Base-by-base conservation (phyloP, 2,329 filamentous ascomycete species). In the Fusarium torreyae region DNA sequence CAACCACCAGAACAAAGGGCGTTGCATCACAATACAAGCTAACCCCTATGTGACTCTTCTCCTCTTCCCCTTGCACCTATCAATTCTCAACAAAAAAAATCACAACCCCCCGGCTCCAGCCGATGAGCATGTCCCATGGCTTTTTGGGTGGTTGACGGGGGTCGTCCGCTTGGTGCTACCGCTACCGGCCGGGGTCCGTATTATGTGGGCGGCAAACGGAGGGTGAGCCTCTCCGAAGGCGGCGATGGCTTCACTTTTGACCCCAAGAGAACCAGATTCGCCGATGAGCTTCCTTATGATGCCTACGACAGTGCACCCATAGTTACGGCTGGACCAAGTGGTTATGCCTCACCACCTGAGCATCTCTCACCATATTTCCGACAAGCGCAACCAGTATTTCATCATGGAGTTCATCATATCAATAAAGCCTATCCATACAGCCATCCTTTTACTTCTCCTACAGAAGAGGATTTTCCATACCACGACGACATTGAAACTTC, bases 111-210 rank as follows among this genome's bases (percentile, higher is more conserved):
- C 50, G 62, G 66, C 66, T 64, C 66, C 31, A 59, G 62, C 69
- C 67, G 61, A 71, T 70, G 68, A 79, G 77, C 74, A 77, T 81
- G 79, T 77, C 77, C 78, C 70, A 81, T 79, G 78, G 77, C 75
- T 74, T 82, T 77, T 75, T 81, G 77, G 81, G 78, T 80, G 66
- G 78, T 76, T 69, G 76, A 77, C 75, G 69, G 76, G 64, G 74
- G 68, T 72, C 71, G 69, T 66, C 68, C 75, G 66, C 73, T 73
- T 70, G 70, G 70, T 71, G 69, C 69, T 66, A 52, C 68, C 51
- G 46, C 53, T 63, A 53, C 69, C 42, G 65, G 58, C 57, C 66
- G 59, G 57, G 69, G 58, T 52, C 75, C 73, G 36, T 78, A 80
- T 66, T 58, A 77, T 62, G 73, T 75, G 26, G 77, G 74, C 60